A percentile compares a stretch with the other conserved stretches of the same genome.
These are phyloP conservation scores for Micractinium conductrix DNA, from an alignment of 139 green algal genomes.

Conservation along the genomic window DNA sequence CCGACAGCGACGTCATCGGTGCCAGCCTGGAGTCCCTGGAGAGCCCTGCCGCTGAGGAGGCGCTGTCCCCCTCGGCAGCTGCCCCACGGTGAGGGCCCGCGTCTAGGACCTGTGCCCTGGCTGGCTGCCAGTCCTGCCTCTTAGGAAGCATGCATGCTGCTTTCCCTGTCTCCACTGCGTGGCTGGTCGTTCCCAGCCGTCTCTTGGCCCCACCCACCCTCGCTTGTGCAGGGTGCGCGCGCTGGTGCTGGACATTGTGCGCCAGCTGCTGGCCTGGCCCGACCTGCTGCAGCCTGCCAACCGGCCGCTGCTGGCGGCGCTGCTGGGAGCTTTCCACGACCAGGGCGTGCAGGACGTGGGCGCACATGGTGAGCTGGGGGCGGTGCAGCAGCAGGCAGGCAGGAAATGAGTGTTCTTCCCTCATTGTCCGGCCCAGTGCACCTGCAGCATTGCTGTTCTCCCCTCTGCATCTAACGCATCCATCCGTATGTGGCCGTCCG, in stretches of 20 bases:
- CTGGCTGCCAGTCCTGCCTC: too few relatives aligned
- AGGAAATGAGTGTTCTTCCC: too few relatives aligned
- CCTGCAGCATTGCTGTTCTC: too few relatives aligned
- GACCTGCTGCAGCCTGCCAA: background rate
- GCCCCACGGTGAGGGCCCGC: constrained; percentile 18
- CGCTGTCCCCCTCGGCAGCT: constrained; percentile 24
- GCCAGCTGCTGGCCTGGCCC: constrained; percentile 34
- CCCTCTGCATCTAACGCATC: too few relatives aligned
- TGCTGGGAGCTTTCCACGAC: constrained; percentile 27
- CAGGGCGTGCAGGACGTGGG: background rate
- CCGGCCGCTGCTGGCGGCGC: constrained; percentile 1
- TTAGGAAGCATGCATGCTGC: background rate
- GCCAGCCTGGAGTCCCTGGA: constrained; percentile 20
- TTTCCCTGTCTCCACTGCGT: background rate
- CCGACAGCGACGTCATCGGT: too few relatives aligned
- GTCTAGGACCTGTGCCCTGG: too few relatives aligned
- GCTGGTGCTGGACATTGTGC: constrained; percentile 32
- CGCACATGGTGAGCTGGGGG: background rate
- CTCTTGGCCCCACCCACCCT: background rate
- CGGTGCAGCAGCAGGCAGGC: too few relatives aligned
- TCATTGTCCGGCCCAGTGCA: too few relatives aligned
- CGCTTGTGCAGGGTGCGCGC: constrained; percentile 18
- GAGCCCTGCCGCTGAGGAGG: background rate
- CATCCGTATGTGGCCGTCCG: too few relatives aligned
- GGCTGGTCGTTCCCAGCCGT: background rate